Evolutionary conservation across 495 filamentous ascomycete genomes (phyloP).

Genomic region (Usnea hakonensis): DNA sequence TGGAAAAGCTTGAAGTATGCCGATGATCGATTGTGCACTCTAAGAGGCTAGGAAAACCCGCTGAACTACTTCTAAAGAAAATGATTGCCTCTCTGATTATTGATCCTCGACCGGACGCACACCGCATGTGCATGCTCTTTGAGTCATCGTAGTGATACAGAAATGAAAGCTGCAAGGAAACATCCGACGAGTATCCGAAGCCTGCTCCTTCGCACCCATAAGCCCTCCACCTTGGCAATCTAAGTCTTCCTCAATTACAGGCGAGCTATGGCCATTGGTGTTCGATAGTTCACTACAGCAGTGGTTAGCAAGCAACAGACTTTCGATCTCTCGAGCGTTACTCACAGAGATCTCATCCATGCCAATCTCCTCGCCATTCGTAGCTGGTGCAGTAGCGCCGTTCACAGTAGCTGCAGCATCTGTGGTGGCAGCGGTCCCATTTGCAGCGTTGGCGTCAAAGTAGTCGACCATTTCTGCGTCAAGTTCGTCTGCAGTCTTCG

Average conservation of each 20-base stretch:
- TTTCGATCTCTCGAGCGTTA: neutral
- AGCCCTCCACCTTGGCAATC: neutral
- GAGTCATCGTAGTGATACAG: slow-evolving; percentile 7
- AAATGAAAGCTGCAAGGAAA: neutral
- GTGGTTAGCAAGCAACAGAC: neutral
- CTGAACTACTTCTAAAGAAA: neutral
- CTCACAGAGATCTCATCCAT: slow-evolving; percentile 44
- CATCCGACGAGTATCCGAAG: neutral
- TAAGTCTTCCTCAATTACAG: neutral
- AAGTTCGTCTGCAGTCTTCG: slow-evolving; percentile 82
- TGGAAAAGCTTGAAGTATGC: neutral
- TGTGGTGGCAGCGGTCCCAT: slow-evolving; percentile 28
- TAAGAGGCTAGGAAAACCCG: neutral
- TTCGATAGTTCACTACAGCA: slow-evolving; percentile 1
- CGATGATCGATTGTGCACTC: neutral
- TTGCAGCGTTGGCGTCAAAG: slow-evolving; percentile 48
- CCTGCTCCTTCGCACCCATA: slow-evolving; percentile 1
- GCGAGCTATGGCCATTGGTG: neutral
- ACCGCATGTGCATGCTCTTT: neutral
- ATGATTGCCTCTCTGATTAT: slow-evolving; percentile 1
- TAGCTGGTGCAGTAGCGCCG: slow-evolving; percentile 32
- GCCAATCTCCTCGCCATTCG: slow-evolving; percentile 37
- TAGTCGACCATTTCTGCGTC: slow-evolving; percentile 95
- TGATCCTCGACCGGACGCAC: neutral
- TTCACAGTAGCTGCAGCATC: slow-evolving; percentile 38